phyloP scores from a whole-genome alignment of 2,329 filamentous ascomycete genomes.

The Dryadomyces quercivorus region DNA sequence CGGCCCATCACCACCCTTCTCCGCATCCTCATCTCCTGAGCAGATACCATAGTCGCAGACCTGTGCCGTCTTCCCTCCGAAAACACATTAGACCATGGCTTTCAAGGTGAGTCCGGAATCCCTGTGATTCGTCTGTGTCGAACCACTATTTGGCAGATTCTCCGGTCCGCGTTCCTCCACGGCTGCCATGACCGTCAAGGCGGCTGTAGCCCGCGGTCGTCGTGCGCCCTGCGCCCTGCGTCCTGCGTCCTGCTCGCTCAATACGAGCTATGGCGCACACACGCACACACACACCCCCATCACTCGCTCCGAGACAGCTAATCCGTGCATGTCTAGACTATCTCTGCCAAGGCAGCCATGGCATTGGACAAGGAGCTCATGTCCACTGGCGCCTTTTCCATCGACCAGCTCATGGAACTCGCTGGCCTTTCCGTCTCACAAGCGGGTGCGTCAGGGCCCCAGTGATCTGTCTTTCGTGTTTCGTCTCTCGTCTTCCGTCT shows the following conservation, averaged over 20 bases:
- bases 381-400: slow-evolving; percentile 74
- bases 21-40: neutral
- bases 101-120: neutral
- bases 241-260: too few relatives aligned
- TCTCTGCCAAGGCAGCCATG: slow-evolving; percentile 76
- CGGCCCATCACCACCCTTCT: neutral
- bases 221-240: too few relatives aligned
- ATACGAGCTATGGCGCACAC: too few relatives aligned
- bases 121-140: neutral
- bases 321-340: slow-evolving; percentile 42
- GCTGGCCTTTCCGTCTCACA: slow-evolving; percentile 89
- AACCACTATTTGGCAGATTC: neutral
- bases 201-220: too few relatives aligned
- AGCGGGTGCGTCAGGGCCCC: slow-evolving; percentile 44
- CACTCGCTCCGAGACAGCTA: too few relatives aligned
- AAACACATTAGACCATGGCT: neutral
- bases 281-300: too few relatives aligned
- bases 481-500: too few relatives aligned
- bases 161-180: neutral
- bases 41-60: neutral
- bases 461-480: too few relatives aligned
- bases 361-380: slow-evolving; percentile 91
- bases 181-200: too few relatives aligned
- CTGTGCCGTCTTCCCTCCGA: neutral
- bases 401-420: slow-evolving; percentile 96